Evolutionary conservation across 176 grass and related monocot species (phyloP), one percentile per base, ranked within the genome.

Genomic region (Eragrostis curvula): DNA sequence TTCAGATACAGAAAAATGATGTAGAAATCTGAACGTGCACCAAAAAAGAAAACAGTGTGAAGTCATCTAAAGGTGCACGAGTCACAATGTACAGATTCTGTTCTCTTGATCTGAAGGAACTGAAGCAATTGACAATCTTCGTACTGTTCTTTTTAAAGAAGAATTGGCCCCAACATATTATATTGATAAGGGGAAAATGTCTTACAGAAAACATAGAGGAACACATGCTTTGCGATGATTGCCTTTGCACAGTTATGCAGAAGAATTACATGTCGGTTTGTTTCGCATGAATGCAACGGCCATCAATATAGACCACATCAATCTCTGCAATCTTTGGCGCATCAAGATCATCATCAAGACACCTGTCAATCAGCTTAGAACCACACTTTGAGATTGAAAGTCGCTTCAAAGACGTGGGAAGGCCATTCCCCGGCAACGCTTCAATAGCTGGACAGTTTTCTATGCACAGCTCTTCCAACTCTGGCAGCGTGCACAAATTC

Each of bases 391-490:
- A 83, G 32, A 88, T 79, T 11, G 86, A 79, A 1, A 83, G 18
- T n/a, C 74, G 78, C 69, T 79, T 83, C 27, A 88, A 29, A 11
- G 74, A 41, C 6, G 40, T 18, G 7, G 80, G 80, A 25, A 90
- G 60, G 24, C 73, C 88, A 2, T 82, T 83, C n/a, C 18, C 66
- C 0, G 66, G 83, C 79, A 90, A 66, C 47, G 27, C 48, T 59
- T 71, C 67, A 7, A 90, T 79, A 21, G 41, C 56, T 1, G 66
- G 83, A 24, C 88, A 90, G 21, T 86, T 82, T n/a, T 90, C 57
- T 17, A 90, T 66, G 7, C 41, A 90, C 5, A 90, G 75, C 64
- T 90, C 84, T 60, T 80, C 73, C 60, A 90, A 43, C 6, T n/a
- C 60, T 32, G 79, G 41, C 55, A 87, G 84, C 67, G 14, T 48